Evolutionary conservation across 768 basidiomycete species (phyloP).

Genomic region (Tylopilus sp.): DNA sequence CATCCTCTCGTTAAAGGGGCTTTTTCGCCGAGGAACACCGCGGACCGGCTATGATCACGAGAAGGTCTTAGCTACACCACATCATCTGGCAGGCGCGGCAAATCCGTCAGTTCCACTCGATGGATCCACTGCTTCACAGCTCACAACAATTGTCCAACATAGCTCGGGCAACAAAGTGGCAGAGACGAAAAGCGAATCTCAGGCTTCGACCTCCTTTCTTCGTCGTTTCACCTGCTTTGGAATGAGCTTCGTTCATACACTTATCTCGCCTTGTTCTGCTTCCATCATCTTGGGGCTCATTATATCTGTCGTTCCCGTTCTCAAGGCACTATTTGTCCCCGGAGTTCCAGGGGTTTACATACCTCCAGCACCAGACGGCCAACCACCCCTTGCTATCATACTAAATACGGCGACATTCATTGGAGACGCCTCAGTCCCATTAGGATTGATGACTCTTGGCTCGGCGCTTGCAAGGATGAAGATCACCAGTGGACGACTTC

Average conservation of each 20-base stretch:
- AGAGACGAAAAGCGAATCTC: slow-evolving; percentile 4
- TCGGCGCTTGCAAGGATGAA: slow-evolving; percentile 58
- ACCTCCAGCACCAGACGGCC: slow-evolving; percentile 58
- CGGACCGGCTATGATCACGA: slow-evolving; percentile 4
- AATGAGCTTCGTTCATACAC: slow-evolving; percentile 31
- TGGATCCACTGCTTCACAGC: background rate
- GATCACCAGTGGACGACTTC: slow-evolving; percentile 47
- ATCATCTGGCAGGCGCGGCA: background rate
- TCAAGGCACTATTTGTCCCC: slow-evolving; percentile 60
- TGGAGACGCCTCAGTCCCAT: slow-evolving; percentile 59
- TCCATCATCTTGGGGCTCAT: slow-evolving; percentile 53
- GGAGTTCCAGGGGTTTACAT: slow-evolving; percentile 41
- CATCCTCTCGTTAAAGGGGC: background rate
- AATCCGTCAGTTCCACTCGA: background rate
- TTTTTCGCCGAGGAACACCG: background rate
- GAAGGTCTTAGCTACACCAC: background rate
- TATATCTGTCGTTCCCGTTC: slow-evolving; percentile 50
- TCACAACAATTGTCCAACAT: slow-evolving; percentile 6
- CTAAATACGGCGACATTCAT: slow-evolving; percentile 56
- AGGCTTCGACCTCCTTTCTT: background rate
- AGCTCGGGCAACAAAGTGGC: background rate
- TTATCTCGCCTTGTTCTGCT: slow-evolving; percentile 48
- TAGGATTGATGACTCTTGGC: slow-evolving; percentile 61
- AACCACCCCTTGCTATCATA: slow-evolving; percentile 62
- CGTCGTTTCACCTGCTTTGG: slow-evolving; percentile 7